phyloP scores from a whole-genome alignment of 192 early-diverging fungal species.

The Backusella australiensis region DNA sequence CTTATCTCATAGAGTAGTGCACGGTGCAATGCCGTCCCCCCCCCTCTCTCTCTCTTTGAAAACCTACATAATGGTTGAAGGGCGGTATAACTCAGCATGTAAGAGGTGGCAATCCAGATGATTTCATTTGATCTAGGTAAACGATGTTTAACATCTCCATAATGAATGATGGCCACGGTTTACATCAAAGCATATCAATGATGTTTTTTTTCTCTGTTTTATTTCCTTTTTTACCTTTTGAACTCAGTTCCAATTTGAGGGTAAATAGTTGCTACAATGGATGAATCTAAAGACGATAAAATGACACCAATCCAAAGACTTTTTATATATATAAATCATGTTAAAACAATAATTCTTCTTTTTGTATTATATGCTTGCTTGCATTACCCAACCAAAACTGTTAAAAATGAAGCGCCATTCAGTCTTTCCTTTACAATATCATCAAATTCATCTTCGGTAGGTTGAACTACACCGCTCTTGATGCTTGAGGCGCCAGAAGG shows the following conservation, averaged over 20 bases:
- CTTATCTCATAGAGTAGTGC: neutral
- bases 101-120: constrained; percentile 81
- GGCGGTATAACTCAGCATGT: constrained; percentile 72
- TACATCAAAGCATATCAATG: neutral
- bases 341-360: neutral
- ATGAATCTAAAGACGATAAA: constrained; percentile 31
- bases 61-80: constrained; percentile 72
- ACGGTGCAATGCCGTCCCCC: neutral
- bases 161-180: too few relatives aligned
- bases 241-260: constrained; percentile 40
- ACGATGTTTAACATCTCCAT: neutral
- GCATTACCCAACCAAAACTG: constrained; percentile 17
- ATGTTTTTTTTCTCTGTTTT: neutral
- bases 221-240: constrained; percentile 21
- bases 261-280: constrained; percentile 38
- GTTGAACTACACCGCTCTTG: neutral
- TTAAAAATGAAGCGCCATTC: constrained; percentile 14
- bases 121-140: constrained; percentile 46
- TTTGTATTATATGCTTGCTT: neutral
- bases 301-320: constrained; percentile 34
- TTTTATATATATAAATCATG: neutral
- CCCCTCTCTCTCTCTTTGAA: neutral
- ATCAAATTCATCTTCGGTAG: neutral
- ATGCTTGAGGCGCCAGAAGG: neutral
- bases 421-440: constrained; percentile 16